A percentile compares a stretch with the other conserved stretches of the same genome.
These are phyloP conservation scores for Fusarium globosum DNA, from an alignment of 2,329 filamentous ascomycete species.

Conservation along the genomic window DNA sequence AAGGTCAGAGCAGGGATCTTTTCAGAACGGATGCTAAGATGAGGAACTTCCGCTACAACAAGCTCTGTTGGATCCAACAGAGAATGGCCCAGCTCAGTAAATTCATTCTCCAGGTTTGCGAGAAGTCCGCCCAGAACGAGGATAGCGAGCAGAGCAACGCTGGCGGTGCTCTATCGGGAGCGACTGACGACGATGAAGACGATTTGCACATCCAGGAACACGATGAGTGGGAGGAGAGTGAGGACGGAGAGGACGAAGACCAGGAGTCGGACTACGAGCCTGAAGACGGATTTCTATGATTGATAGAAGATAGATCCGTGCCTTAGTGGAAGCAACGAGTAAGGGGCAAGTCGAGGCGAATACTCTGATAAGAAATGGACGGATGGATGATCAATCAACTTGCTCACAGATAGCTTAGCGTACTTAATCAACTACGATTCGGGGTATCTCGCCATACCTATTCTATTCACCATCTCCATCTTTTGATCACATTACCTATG, in stretches of 20 bases:
- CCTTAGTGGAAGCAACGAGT: not conserved
- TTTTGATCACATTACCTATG: slow-evolving; percentile 6
- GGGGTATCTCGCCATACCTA: slow-evolving; percentile 33
- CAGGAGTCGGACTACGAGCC: slow-evolving; percentile 24
- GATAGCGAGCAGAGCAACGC: not conserved
- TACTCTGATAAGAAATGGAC: not conserved
- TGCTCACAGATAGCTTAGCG: slow-evolving; percentile 5
- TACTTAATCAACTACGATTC: slow-evolving; percentile 6
- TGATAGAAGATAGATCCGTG: not conserved
- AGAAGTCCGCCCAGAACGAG: slow-evolving; percentile 7
- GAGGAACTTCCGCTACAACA: not conserved
- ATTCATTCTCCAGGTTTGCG: slow-evolving; percentile 25
- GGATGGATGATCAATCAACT: not conserved
- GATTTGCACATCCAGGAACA: not conserved
- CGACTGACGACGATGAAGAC: not conserved
- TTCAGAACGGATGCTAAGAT: slow-evolving; percentile 13
- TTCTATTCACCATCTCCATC: slow-evolving; percentile 10
- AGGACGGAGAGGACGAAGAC: not conserved
- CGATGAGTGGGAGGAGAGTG: not conserved
- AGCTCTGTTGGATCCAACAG: not conserved
- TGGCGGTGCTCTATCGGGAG: not conserved
- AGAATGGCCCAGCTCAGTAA: slow-evolving; percentile 2
- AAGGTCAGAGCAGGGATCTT: slow-evolving; percentile 1
- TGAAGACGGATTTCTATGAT: not conserved
- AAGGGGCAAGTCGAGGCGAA: not conserved